phyloP scores from a whole-genome alignment of 306 rosid genomes.

The Pyrus pyrifolia region DNA sequence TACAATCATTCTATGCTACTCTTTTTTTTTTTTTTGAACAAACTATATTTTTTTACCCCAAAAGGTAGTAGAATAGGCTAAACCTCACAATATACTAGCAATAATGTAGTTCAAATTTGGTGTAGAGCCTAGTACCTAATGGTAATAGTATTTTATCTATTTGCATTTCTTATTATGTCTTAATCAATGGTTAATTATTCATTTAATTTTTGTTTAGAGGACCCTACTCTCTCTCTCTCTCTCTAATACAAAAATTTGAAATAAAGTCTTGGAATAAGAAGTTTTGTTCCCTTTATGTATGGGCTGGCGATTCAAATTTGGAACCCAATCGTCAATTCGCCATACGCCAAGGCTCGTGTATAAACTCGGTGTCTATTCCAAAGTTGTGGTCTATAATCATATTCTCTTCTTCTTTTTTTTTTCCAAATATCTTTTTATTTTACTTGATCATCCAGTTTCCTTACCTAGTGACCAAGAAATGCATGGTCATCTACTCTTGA shows the following conservation, averaged over 20 bases:
- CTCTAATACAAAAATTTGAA: too few relatives aligned
- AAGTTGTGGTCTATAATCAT: not conserved
- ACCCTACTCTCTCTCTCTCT: too few relatives aligned
- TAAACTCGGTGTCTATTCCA: not conserved
- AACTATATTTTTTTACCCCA: too few relatives aligned
- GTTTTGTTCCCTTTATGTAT: not conserved
- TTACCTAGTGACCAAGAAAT: not conserved
- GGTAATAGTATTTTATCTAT: too few relatives aligned
- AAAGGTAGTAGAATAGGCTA: rapidly evolving
- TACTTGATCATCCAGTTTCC: not conserved
- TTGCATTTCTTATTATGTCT: too few relatives aligned
- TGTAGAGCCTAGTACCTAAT: too few relatives aligned
- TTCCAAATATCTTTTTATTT: too few relatives aligned
- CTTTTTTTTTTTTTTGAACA: too few relatives aligned
- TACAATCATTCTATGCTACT: too few relatives aligned
- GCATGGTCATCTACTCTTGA: not conserved
- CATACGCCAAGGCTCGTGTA: not conserved
- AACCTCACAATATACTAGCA: rapidly evolving
- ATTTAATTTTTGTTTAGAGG: too few relatives aligned
- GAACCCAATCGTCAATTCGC: not conserved
- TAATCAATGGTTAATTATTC: too few relatives aligned
- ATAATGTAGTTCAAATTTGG: too few relatives aligned
- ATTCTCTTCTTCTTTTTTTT: not conserved
- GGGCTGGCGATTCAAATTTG: not conserved
- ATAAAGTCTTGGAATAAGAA: not conserved